phyloP scores from a whole-genome alignment of 768 basidiomycete genomes.

The Russula sp. region DNA sequence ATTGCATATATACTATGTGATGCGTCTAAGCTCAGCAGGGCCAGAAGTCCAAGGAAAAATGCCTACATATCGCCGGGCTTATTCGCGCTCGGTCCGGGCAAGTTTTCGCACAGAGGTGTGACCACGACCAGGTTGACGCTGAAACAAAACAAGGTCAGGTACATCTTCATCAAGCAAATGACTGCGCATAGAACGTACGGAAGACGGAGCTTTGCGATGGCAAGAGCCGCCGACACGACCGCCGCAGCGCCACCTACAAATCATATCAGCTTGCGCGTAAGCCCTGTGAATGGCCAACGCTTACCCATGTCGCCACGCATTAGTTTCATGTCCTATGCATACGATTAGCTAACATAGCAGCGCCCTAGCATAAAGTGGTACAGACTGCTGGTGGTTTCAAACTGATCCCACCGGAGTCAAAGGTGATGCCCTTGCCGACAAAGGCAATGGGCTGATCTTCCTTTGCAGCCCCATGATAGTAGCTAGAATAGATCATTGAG shows the following conservation, averaged over 20 bases:
- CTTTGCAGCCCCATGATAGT: slow-evolving; percentile 69
- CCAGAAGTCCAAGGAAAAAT: too few species aligned
- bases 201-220: slow-evolving; percentile 74
- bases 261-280: neutral
- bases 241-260: slow-evolving; percentile 66
- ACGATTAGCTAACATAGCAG: neutral
- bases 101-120: slow-evolving; percentile 77
- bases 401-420: slow-evolving; percentile 84
- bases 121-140: slow-evolving; percentile 71
- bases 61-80: slow-evolving; percentile 83
- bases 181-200: slow-evolving; percentile 43
- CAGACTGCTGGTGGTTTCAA: slow-evolving; percentile 67
- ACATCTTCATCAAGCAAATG: neutral
- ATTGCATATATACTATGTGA: slow-evolving; percentile 62
- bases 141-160: neutral
- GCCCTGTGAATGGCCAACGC: slow-evolving; percentile 1
- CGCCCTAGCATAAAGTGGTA: slow-evolving; percentile 12
- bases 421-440: slow-evolving; percentile 87
- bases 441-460: slow-evolving; percentile 57
- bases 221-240: slow-evolving; percentile 63
- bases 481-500: slow-evolving; percentile 34
- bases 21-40: neutral
- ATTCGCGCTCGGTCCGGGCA: slow-evolving; percentile 59
- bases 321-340: slow-evolving; percentile 61
- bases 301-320: slow-evolving; percentile 87